Evolutionary conservation across 768 basidiomycete species (phyloP).

Genomic region (Pisolithus marmoratus): DNA sequence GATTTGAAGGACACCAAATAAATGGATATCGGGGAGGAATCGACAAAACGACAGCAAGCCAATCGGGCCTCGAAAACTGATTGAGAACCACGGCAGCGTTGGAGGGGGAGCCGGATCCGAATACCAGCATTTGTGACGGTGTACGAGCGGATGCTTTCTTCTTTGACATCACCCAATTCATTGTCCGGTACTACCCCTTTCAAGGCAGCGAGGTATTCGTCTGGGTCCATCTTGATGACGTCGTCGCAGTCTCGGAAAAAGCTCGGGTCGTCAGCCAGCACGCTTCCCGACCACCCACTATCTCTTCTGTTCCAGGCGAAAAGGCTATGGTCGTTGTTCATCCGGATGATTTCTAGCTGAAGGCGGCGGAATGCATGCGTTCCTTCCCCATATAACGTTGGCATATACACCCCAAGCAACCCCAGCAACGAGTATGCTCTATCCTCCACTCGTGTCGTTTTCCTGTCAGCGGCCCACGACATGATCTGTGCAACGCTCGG

Average conservation of each 20-base stretch:
- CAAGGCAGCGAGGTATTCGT: background rate
- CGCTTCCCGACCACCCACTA: background rate
- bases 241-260: background rate
- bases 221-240: background rate
- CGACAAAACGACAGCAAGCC: background rate
- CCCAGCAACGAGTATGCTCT: slow-evolving; percentile 13
- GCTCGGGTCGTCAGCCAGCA: background rate
- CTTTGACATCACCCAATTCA: too few relatives aligned
- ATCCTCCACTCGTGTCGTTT: slow-evolving; percentile 12
- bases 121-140: background rate
- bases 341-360: slow-evolving; percentile 5
- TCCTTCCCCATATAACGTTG: slow-evolving; percentile 14
- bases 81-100: background rate
- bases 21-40: background rate
- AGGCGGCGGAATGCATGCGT: slow-evolving; percentile 6
- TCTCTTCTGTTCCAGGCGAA: slow-evolving; percentile 2
- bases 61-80: background rate
- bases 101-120: background rate
- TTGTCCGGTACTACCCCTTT: background rate
- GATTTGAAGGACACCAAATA: background rate
- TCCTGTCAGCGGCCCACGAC: slow-evolving; percentile 11
- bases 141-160: background rate
- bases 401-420: slow-evolving; percentile 8
- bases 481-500: slow-evolving; percentile 1
- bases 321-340: background rate